Conservation (phyloP, 345 rosid species). For the Salix caprea region DNA sequence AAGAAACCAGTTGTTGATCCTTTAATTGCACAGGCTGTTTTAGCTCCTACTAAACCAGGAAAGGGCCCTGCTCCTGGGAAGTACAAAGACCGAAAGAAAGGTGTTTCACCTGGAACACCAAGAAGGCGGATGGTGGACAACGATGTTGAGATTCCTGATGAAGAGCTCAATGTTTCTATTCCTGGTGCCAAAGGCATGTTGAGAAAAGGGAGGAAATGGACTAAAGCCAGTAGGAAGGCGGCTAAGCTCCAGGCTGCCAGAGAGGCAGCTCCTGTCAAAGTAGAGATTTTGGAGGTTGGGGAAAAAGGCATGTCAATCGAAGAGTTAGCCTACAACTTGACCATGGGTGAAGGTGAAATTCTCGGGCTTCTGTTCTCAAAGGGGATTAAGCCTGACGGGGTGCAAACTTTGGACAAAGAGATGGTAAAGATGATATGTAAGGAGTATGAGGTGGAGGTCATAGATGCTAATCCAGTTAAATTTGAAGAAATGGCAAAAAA, state of each 20-base stretch:
- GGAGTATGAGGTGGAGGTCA: slow-evolving; percentile 79
- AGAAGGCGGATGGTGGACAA: slow-evolving; percentile 53
- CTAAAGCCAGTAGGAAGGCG: slow-evolving; percentile 93
- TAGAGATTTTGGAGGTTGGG: slow-evolving; percentile 86
- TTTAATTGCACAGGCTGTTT: slow-evolving; percentile 55
- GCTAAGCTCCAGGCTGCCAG: slow-evolving; percentile 85
- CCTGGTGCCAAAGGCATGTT: slow-evolving; percentile 45
- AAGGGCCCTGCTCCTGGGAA: slow-evolving; percentile 66
- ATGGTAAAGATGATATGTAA: slow-evolving; percentile 94
- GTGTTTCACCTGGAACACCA: slow-evolving; percentile 47
- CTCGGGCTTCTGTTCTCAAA: slow-evolving; percentile 79
- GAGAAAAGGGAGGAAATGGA: slow-evolving; percentile 97
- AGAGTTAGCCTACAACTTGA: slow-evolving; percentile 81
- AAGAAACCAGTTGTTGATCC: slow-evolving; percentile 75
- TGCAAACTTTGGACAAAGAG: slow-evolving; percentile 83
- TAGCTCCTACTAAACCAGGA: slow-evolving; percentile 70
- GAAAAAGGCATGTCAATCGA: slow-evolving; percentile 86
- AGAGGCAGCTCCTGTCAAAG: slow-evolving; percentile 95
- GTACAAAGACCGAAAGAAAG: slow-evolving; percentile 68
- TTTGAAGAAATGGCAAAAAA: slow-evolving; percentile 91
- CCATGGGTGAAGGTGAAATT: slow-evolving; percentile 80
- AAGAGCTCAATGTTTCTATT: slow-evolving; percentile 58
- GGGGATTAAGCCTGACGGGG: slow-evolving; percentile 96
- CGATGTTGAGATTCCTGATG: slow-evolving; percentile 57
- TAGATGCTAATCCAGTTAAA: slow-evolving; percentile 68